Base-by-base conservation (phyloP, 805 yeast species). In the Cyberlindnera saturnus region DNA sequence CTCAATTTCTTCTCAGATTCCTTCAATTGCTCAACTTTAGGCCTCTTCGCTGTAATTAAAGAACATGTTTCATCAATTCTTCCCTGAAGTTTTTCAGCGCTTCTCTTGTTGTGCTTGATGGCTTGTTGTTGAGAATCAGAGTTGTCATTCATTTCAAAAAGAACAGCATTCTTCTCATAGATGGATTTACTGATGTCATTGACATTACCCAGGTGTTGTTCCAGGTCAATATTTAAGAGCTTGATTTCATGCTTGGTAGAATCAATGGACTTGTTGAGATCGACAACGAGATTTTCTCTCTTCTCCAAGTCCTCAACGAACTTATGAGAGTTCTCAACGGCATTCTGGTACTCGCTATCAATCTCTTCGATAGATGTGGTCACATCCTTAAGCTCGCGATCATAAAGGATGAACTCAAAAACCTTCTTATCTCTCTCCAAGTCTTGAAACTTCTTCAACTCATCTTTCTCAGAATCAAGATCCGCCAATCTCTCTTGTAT, bases 391-490 rank as follows among this genome's bases (percentile, higher is more conserved):
- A 85, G 63, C 60, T 93, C 98, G 40, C 91, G 73, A 56, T 85
- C 93, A 56, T 79, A 80, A 9, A 90, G 63, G 30, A 83, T 79
- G 62, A 77, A 89, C 52, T 90, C 96, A 15, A 78, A 71, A 29
- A 81, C 74, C 56, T 87, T 84, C 50, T 84, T 78, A 44, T 75
- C 72, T 45, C 75, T 78, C 51, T 85, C 93, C 23, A 81, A 66
- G 17, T 67, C 69, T 55, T 86, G 95, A 59, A 71, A 88, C 41
- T 75, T 73, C 51, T 78, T 80, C 50, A 89, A 69, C 56, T 87
- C 95, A 43, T 75, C 74, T 44, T 82, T 82, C 60, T 93, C 98
- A 39, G 81, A 71, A 57, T 84, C 87, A 53, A 93, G 74, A 62
- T 89, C 96, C 3, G 75, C 66, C 39, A 91, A 69, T 55, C 96